These are phyloP conservation scores for Trichoderma endophyticum DNA, from an alignment of 2,329 filamentous ascomycete genomes.

Conservation along the genomic window DNA sequence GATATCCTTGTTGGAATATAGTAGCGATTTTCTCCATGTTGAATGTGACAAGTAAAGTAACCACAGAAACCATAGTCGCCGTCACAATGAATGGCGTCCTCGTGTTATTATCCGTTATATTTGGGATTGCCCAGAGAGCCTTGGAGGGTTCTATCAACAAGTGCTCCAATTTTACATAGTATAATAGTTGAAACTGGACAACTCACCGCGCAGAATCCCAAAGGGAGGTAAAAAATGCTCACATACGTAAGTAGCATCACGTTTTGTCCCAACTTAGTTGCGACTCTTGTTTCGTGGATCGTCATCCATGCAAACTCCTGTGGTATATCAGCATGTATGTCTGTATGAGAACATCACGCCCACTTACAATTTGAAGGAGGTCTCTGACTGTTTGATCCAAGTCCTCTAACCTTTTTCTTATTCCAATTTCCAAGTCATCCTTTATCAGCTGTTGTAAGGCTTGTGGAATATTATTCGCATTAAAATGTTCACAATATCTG, in stretches of 20 bases:
- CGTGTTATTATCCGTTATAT: not conserved
- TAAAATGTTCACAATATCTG: accelerated
- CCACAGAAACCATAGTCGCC: not conserved
- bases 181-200: no score
- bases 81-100: not conserved
- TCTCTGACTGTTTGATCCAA: not conserved
- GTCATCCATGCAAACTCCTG: not conserved
- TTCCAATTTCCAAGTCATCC: not conserved
- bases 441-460: not conserved
- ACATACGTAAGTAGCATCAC: conserved; percentile 38
- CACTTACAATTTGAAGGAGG: not conserved
- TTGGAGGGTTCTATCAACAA: no score
- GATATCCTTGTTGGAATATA: not conserved
- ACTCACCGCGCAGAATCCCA: conserved; percentile 30
- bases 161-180: no score
- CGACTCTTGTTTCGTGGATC: not conserved
- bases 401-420: not conserved
- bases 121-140: not conserved
- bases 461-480: not conserved
- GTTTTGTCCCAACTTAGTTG: conserved; percentile 32
- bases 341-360: no score
- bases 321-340: no score
- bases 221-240: conserved; percentile 39
- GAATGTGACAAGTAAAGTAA: not conserved
- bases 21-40: not conserved